A percentile compares a stretch with the other conserved stretches of the same genome.
These are phyloP conservation scores for Odontarrhena argentea DNA, from an alignment of 345 rosid species.

Conservation along the genomic window DNA sequence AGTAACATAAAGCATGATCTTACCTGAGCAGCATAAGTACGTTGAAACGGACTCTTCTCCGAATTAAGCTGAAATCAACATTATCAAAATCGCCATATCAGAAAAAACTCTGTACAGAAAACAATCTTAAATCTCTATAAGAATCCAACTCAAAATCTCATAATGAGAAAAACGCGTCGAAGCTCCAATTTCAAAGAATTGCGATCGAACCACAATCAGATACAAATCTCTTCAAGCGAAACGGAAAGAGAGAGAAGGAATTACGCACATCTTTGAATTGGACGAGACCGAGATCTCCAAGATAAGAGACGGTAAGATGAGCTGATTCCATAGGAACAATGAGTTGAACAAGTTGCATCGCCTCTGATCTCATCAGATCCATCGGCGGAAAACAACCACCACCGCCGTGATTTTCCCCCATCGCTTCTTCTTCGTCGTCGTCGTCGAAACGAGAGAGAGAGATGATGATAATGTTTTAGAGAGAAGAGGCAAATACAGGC, in stretches of 20 bases:
- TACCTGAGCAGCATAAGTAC: conserved; percentile 97
- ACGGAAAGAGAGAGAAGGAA: conserved; percentile 11
- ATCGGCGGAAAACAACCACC: conserved; percentile 90
- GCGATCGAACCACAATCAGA: not conserved
- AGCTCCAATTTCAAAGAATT: conserved; percentile 11
- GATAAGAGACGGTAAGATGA: conserved; percentile 83
- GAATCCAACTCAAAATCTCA: not conserved
- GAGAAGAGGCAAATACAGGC: conserved; percentile 4
- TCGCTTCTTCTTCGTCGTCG: conserved; percentile 31
- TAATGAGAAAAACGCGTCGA: conserved; percentile 17
- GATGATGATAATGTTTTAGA: conserved; percentile 17
- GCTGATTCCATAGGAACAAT: conserved; percentile 92
- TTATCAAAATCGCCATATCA: conserved; percentile 8
- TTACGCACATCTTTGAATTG: conserved; percentile 94
- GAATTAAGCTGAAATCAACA: conserved; percentile 72
- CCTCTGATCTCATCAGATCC: conserved; percentile 92
- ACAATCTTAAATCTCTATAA: conserved; percentile 4
- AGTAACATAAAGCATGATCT: conserved; percentile 7
- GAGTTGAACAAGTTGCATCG: conserved; percentile 93
- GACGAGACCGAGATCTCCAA: conserved; percentile 88
- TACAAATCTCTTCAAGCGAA: not conserved
- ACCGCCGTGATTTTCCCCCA: conserved; percentile 50
- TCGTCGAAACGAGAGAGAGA: conserved; percentile 24
- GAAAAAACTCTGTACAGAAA: conserved; percentile 3
- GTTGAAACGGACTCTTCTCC: conserved; percentile 93